A percentile compares a stretch with the other conserved stretches of the same genome.
Conservation (phyloP, 129 eudicot species). For the Artemisia argyi region DNA sequence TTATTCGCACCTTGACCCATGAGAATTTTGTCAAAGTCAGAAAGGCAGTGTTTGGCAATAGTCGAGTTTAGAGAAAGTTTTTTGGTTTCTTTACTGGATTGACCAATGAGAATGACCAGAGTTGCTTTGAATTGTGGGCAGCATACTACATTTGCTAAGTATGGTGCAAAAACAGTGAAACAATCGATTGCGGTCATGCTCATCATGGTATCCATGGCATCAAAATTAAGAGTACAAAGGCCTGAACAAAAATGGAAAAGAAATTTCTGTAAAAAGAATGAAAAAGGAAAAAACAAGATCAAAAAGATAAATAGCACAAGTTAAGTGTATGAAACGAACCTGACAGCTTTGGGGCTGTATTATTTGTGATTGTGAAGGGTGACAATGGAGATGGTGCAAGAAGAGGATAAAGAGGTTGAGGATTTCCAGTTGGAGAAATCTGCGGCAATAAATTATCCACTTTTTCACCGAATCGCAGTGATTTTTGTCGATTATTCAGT, state of each 20-base stretch:
- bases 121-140: constrained; percentile 95
- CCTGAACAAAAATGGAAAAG: constrained; percentile 43
- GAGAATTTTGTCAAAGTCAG: constrained; percentile 76
- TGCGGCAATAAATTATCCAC: constrained; percentile 58
- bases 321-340: constrained; percentile 45
- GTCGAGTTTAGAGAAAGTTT: constrained; percentile 72
- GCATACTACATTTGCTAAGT: constrained; percentile 87
- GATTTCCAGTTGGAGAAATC: constrained; percentile 74
- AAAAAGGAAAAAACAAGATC: neutral
- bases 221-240: constrained; percentile 67
- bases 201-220: constrained; percentile 63
- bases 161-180: constrained; percentile 79
- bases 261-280: neutral
- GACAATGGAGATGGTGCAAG: constrained; percentile 91
- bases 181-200: constrained; percentile 77
- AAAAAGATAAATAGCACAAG: neutral
- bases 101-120: constrained; percentile 79
- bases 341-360: constrained; percentile 76
- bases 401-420: constrained; percentile 92
- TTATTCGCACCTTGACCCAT: constrained; percentile 88
- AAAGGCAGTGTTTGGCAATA: constrained; percentile 65
- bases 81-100: constrained; percentile 70
- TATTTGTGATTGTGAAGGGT: constrained; percentile 91
- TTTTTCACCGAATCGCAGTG: constrained; percentile 28
- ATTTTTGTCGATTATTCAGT: constrained; percentile 30